Evolutionary conservation across 805 yeast genomes (phyloP).

Genomic region (Metschnikowia chrysomelidarum): DNA sequence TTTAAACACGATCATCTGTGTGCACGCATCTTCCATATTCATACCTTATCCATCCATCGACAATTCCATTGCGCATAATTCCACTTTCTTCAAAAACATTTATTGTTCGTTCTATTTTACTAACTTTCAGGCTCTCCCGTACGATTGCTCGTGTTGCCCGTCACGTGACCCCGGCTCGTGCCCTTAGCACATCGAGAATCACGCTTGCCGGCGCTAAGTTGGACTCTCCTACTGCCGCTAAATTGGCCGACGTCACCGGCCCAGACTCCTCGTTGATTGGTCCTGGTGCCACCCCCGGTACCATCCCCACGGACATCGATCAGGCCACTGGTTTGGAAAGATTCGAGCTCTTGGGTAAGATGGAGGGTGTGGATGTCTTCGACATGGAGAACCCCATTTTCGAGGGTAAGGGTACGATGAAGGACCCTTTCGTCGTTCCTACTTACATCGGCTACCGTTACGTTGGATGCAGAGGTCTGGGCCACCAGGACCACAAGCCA

Average conservation of each 20-base stretch:
- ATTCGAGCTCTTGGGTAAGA: slow-evolving; percentile 88
- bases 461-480: slow-evolving; percentile 96
- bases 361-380: slow-evolving; percentile 93
- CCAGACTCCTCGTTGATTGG: slow-evolving; percentile 75
- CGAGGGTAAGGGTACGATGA: slow-evolving; percentile 86
- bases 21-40: no score
- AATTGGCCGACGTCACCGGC: slow-evolving; percentile 75
- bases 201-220: slow-evolving; percentile 27
- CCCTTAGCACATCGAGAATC: slow-evolving; percentile 32
- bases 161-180: slow-evolving; percentile 26
- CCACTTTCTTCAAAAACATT: no score
- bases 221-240: slow-evolving; percentile 58
- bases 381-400: slow-evolving; percentile 86
- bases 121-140: slow-evolving; percentile 36
- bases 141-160: slow-evolving; percentile 34
- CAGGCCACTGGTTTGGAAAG: slow-evolving; percentile 99
- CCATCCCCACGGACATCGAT: slow-evolving; percentile 89
- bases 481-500: slow-evolving; percentile 86
- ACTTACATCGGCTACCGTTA: slow-evolving; percentile 91
- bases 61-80: no score
- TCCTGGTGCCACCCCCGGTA: slow-evolving; percentile 82
- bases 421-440: slow-evolving; percentile 85
- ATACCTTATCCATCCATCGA: no score
- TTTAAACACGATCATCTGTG: no score
- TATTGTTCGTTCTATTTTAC: no score